These are phyloP conservation scores for Lanmaoa rubissima DNA, from an alignment of 768 basidiomycete species.

Conservation along the genomic window DNA sequence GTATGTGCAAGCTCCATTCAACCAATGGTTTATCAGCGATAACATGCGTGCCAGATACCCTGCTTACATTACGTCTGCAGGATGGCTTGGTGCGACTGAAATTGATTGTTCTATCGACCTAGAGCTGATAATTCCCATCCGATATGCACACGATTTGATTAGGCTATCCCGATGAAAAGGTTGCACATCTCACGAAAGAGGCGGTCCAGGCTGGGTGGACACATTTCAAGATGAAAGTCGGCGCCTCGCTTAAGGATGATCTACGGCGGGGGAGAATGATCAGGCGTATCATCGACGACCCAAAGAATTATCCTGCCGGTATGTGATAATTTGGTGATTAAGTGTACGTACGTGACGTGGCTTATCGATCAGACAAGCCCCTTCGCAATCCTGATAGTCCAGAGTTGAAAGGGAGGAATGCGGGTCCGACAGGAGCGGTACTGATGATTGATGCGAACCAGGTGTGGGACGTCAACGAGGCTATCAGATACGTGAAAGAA, in stretches of 20 bases:
- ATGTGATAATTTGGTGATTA: constrained; percentile 25
- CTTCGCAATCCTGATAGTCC: constrained; percentile 52
- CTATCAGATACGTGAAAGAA: constrained; percentile 81
- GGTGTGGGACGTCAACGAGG: constrained; percentile 88
- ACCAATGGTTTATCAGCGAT: constrained; percentile 2
- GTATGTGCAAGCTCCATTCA: constrained; percentile 31
- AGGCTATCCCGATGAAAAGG: constrained; percentile 90
- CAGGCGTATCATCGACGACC: constrained; percentile 90
- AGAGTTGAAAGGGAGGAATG: constrained; percentile 79
- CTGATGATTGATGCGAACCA: constrained; percentile 97
- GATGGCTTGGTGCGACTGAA: constrained; percentile 66
- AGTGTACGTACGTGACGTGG: neutral
- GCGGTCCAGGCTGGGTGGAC: constrained; percentile 88
- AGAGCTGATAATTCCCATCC: neutral
- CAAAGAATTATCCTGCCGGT: constrained; percentile 60
- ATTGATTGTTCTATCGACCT: neutral
- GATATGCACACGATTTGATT: neutral
- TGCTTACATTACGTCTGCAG: constrained; percentile 88
- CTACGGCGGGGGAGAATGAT: constrained; percentile 82
- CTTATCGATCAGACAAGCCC: constrained; percentile 27
- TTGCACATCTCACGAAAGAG: constrained; percentile 77
- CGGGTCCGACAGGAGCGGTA: constrained; percentile 87
- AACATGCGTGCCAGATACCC: constrained; percentile 60
- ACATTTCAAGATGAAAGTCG: constrained; percentile 99
- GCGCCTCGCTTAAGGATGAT: constrained; percentile 76